Base-by-base conservation (phyloP, 805 yeast species). In the Barnettozyma sucrosica region DNA sequence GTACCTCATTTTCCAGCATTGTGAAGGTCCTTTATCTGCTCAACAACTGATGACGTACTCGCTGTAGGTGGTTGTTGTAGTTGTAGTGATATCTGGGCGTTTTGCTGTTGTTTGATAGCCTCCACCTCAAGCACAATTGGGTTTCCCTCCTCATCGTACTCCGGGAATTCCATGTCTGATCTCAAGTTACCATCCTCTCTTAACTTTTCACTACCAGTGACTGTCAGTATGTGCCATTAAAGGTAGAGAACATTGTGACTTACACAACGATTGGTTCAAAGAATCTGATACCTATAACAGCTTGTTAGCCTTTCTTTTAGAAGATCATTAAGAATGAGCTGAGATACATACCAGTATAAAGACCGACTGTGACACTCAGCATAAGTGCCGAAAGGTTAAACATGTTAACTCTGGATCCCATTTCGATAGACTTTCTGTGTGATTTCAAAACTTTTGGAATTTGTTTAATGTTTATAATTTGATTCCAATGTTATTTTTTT, bases 251-350 rank as follows among this genome's bases (percentile, higher is more conserved):
- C 16, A 28, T 3, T 28, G 7, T 28, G 10, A 75, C 83, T 58
- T 69, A 77, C 81, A 85, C 74, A 3, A 85, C 75, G 16, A 85
- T 62, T 2, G 95, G 95, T 55, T 82, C 82, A 70, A 87, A 85
- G 65, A 85, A 85, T 59, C 75, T 78, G 47, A 79, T 65, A 3
- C 86, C 87, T 43, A 28, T 24, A 23, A 16, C 25, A 8, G 16
- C 2, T 16, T 25, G 42, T 39, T 39, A 39, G 42, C 23, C 2
- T n/a, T n/a, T n/a, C 23, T 39, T 23, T 21, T 19, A 7, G 18
- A 9, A 19, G 32, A 28, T 28, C 32, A 28, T n/a, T n/a, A n/a
- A n/a, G n/a, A n/a, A 28, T 16, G n/a, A 11, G 32, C 16, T 11
- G 32, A 20, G 23, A 21, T 26, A 51, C 64, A 26, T 53, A 45